Conservation (phyloP, 2,329 filamentous ascomycete genomes). For the Paracorniculantispora psalliotae region DNA sequence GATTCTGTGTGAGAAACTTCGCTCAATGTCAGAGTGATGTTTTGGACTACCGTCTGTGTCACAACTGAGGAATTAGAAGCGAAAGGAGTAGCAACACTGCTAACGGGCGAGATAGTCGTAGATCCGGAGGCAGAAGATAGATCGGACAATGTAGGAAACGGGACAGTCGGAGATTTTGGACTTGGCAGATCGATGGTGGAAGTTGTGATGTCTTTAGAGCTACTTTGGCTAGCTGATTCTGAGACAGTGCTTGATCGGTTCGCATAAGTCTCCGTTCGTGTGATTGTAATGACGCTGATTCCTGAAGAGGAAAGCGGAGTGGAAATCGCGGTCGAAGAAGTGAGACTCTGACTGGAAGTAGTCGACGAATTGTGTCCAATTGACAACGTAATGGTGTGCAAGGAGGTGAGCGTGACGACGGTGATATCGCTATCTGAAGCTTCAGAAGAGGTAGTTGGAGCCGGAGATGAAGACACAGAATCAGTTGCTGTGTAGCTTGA, state of each 20-base stretch:
- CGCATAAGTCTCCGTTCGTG: background rate
- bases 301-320: background rate
- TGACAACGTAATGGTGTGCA: constrained; percentile 2
- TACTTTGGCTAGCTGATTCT: background rate
- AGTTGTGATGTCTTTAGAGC: background rate
- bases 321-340: background rate
- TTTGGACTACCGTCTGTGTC: constrained; percentile 6
- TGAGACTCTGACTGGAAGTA: background rate
- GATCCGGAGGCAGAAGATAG: background rate
- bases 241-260: background rate
- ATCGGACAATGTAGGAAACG: constrained; percentile 2
- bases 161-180: background rate
- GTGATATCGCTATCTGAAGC: background rate
- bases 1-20: background rate
- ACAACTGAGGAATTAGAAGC: background rate
- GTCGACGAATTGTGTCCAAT: background rate
- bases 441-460: background rate
- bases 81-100: background rate
- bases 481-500: background rate
- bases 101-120: background rate
- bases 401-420: constrained; percentile 5
- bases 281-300: constrained; percentile 3
- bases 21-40: constrained; percentile 1
- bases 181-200: background rate
- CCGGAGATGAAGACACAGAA: background rate